Evolutionary conservation across 2,329 filamentous ascomycete genomes (phyloP), one percentile per base, ranked within the genome.

Genomic region (Penicillium vulpinum): DNA sequence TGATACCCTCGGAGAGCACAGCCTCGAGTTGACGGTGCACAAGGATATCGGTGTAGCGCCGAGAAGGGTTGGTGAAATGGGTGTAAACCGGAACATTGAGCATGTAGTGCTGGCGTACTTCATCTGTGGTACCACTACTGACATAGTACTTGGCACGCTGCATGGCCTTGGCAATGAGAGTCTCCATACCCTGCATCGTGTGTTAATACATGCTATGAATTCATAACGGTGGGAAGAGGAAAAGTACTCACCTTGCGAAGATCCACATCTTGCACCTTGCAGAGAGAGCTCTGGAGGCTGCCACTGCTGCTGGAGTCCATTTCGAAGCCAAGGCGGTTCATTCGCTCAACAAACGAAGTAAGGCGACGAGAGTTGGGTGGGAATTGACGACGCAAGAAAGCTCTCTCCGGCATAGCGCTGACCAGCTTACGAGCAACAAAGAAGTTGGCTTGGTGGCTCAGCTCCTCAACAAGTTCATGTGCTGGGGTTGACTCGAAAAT

Each of bases 61-160:
- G 89, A 21, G 91, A 95, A 1, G 94, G 94, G 74, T 91, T 93
- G 36, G 93, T 97, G 78, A 97, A 97, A 75, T 99, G 94, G 66
- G 94, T 97, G 81, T 97, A 99, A 13, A 96, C 78, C 0, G 93
- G 92, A 54, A 96, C 79, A 77, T 99, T 99, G 51, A 97, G 82
- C 15, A 91, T 88, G 75, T 95, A 99, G 77, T 99, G 93, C 59
- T 89, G 85, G 78, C 90, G 88, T 63, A 92, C 81, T 60, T 91
- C 88, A 75, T 90, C 88, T 40, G 85, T 62, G 33, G 89, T 86
- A 80, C 91, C 95, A 70, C 90, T 86, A 53, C 89, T 84, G 66
- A 97, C 88, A 70, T 87, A 95, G 80, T 99, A 99, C 77, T 97
- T 97, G 70, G 92, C 94, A 60, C 93, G 90, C 68, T 90, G 89